Evolutionary conservation across 768 basidiomycete genomes (phyloP), one percentile per base, ranked within the genome.

Genomic region (Amanita rimosa): DNA sequence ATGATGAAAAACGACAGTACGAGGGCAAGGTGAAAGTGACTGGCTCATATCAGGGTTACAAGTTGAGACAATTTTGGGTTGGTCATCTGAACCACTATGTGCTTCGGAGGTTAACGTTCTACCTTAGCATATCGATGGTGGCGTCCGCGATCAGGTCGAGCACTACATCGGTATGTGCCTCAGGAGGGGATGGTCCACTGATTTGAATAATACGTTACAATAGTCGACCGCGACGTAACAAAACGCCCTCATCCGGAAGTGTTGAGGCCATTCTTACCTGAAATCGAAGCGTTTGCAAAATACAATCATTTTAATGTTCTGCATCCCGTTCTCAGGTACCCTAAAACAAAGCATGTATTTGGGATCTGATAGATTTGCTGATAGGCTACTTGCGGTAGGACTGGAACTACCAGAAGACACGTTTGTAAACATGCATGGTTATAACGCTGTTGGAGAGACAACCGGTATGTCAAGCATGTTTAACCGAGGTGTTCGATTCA

Each of bases 131-230:
- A 74, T 83, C 39, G 77, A 76, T 35, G 71, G 70, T 9, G 82
- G 81, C 4, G 74, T 84, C 21, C 70, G 62, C 13, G 83, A 84
- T 55, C 78, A 82, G 54, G 54, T 82, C 14, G 81, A 84, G 55
- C 67, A 74, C 45, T 83, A 84, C 55, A 79, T 26, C 5, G 6
- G 26, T 26, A 24, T 2, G 26, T 3, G 4, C 11, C 22, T 2
- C 9, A 19, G n/a, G 17, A 29, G 3, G 13, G 9, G 24, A 24
- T 17, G n/a, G 10, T 21, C n/a, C 9, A 8, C 16, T 8, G 19
- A 14, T 43, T 49, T n/a, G 24, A 9, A 43, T 3, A 33, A 31
- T 9, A 31, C 4, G 4, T 31, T 13, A 13, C 31, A 31, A 6
- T 27, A 81, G 80, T 80, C 48, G 71, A 80, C 52, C 67, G 71